Base-by-base conservation (phyloP, 768 basidiomycete species). In the Podaxis mareebaensis region DNA sequence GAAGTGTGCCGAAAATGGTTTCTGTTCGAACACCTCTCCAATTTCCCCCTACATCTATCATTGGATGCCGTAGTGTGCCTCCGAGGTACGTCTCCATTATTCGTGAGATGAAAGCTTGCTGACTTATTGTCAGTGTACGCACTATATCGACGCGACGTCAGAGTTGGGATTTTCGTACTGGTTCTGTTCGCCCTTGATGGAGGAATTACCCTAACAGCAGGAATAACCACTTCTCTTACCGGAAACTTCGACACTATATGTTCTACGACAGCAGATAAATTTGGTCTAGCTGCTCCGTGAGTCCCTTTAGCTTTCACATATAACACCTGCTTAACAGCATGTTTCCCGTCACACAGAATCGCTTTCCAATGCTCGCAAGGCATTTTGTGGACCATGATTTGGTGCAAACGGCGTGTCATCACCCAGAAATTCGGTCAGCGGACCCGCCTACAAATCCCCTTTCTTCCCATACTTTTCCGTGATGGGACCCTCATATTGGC, bases 1-100 rank as follows among this genome's bases (percentile, higher is more conserved):
- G 28, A 26, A 13, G 7, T 58, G 11, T 58, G 56, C 24, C 56
- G 39, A 15, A 58, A 58, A 6, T 58, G 56, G 56, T 58, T 58
- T 26, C 30, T 44, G 22, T 58, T 58, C 42, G 40, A 26, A 13
- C 56, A 58, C 44, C 3, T 58, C 5, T 58, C 40, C n/a, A 40
- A 10, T 15, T 17, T 40, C 24, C 8, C 20, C 6, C 13, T 46
- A 1, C 56, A 58, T n/a, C 12, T 58, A 4, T 20, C 56, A 12
- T 58, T 58, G 3, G 42, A 58, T 24, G 28, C 24, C 3, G 24
- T 40, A 30, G 12, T 44, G 24, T 13, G 12, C 24, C 28, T 58
- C 8, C 40, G 24, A 28, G 56, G 56, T 58, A 42, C 17, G 56
- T 42, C 30, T 59, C 66, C 54, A 48, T 1, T 33, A 12, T 33